These are phyloP conservation scores for Metarhizium rileyi DNA, from an alignment of 2,329 filamentous ascomycete genomes.

Conservation along the genomic window DNA sequence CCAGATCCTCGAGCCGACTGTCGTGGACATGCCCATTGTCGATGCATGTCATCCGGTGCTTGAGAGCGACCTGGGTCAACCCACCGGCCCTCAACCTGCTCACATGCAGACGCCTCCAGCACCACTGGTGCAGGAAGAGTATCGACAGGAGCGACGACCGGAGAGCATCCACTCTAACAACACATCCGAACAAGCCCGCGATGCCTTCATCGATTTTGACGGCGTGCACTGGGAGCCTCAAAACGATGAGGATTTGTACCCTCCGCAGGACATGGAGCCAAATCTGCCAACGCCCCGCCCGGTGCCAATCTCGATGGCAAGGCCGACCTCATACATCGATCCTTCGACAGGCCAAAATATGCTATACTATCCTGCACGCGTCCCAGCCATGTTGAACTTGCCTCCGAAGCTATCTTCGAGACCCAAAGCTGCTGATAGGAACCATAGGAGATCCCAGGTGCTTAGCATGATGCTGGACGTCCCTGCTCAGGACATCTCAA, in stretches of 20 bases:
- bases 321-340: constrained; percentile 50
- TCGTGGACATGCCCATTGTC: constrained; percentile 19
- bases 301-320: constrained; percentile 18
- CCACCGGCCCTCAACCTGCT: background rate
- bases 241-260: constrained; percentile 18
- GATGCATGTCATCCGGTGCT: constrained; percentile 26
- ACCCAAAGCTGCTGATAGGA: constrained; percentile 52
- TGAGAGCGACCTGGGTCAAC: constrained; percentile 13
- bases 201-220: constrained; percentile 72
- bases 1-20: constrained; percentile 21
- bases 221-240: constrained; percentile 64
- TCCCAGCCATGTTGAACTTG: constrained; percentile 86
- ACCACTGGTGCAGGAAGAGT: background rate
- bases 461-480: constrained; percentile 47
- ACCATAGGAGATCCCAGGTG: constrained; percentile 65
- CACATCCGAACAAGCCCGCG: constrained; percentile 56
- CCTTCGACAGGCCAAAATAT: constrained; percentile 65
- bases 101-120: background rate
- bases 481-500: constrained; percentile 6
- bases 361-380: constrained; percentile 91
- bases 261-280: constrained; percentile 13
- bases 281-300: constrained; percentile 17
- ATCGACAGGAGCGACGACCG: constrained; percentile 16
- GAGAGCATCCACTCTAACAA: constrained; percentile 44
- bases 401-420: constrained; percentile 77